Conservation (phyloP, 2,329 filamentous ascomycete species). For the Rhytidhysteron rufulum region DNA sequence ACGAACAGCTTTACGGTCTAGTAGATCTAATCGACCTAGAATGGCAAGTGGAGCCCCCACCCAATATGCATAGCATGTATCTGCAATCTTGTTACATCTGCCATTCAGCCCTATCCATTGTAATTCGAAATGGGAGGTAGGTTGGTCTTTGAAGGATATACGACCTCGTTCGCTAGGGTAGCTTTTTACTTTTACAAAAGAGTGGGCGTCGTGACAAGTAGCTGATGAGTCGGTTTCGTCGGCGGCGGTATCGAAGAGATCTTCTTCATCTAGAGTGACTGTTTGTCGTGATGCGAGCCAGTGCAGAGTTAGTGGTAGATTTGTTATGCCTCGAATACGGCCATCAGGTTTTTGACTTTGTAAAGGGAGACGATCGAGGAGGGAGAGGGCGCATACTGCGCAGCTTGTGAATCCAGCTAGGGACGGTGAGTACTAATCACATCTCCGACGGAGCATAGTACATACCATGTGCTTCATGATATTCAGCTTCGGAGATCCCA, state of each 20-base stretch:
- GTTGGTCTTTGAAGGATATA: conserved; percentile 43
- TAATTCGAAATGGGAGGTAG: conserved; percentile 57
- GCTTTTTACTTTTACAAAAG: conserved; percentile 31
- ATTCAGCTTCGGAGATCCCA: conserved; percentile 73
- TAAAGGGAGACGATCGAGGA: conserved; percentile 62
- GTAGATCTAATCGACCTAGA: conserved; percentile 47
- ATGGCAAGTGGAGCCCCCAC: conserved; percentile 59
- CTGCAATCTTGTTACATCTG: conserved; percentile 82
- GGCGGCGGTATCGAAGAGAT: conserved; percentile 33
- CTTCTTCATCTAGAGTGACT: conserved; percentile 40
- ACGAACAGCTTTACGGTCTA: conserved; percentile 60
- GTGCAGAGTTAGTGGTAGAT: conserved; percentile 37
- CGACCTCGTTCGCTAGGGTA: conserved; percentile 24
- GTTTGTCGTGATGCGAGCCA: conserved; percentile 50
- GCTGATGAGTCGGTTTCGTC: conserved; percentile 37
- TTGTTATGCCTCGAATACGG: conserved; percentile 29
- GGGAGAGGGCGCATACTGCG: conserved; percentile 70
- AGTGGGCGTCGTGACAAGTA: conserved; percentile 38
- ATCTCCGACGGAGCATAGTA: not conserved
- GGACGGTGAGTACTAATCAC: conserved; percentile 1
- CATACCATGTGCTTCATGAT: conserved; percentile 77
- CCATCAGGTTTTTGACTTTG: conserved; percentile 19
- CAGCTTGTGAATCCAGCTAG: conserved; percentile 88
- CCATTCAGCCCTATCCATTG: conserved; percentile 78
- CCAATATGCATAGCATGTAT: conserved; percentile 98